These are phyloP conservation scores for Fusarium sp. DNA, from an alignment of 2,329 filamentous ascomycete genomes.

Conservation along the genomic window DNA sequence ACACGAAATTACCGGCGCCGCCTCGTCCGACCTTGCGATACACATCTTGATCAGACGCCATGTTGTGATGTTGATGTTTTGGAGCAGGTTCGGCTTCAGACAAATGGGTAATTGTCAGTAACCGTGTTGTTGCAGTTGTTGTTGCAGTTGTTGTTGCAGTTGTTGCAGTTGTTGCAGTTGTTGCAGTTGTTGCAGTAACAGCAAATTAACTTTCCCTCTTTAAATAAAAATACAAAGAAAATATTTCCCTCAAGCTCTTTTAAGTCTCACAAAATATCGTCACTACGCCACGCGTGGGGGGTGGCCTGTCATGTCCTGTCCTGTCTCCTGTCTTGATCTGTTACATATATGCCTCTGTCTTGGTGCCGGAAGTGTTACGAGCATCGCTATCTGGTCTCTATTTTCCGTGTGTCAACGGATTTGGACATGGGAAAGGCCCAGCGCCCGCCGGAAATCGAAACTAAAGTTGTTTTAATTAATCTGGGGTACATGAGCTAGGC, in stretches of 20 bases:
- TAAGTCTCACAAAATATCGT: slow-evolving; percentile 9
- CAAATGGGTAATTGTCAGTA: background rate
- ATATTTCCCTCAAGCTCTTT: slow-evolving; percentile 5
- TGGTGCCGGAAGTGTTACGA: slow-evolving; percentile 13
- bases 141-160: too few relatives aligned
- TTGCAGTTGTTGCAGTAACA: slow-evolving; percentile 8
- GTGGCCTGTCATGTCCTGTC: slow-evolving; percentile 3
- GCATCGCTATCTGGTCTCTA: slow-evolving; percentile 41
- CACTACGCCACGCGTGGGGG: slow-evolving; percentile 39
- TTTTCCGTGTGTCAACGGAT: slow-evolving; percentile 49
- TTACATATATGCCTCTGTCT: slow-evolving; percentile 23
- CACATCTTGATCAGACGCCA: slow-evolving; percentile 55
- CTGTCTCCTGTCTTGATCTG: background rate
- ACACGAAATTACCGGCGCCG: slow-evolving; percentile 74
- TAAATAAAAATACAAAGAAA: background rate
- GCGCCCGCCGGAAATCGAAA: slow-evolving; percentile 41
- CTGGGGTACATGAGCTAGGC: slow-evolving; percentile 48
- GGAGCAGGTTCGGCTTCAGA: background rate
- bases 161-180: too few relatives aligned
- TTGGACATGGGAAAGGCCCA: slow-evolving; percentile 46
- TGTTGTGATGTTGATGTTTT: slow-evolving; percentile 18
- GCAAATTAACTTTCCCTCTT: background rate
- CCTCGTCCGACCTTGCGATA: slow-evolving; percentile 70
- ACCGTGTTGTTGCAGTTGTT: slow-evolving; percentile 4
- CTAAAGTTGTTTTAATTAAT: slow-evolving; percentile 36